phyloP scores from a whole-genome alignment of 2,329 filamentous ascomycete species.

The Aspergillus latus region DNA sequence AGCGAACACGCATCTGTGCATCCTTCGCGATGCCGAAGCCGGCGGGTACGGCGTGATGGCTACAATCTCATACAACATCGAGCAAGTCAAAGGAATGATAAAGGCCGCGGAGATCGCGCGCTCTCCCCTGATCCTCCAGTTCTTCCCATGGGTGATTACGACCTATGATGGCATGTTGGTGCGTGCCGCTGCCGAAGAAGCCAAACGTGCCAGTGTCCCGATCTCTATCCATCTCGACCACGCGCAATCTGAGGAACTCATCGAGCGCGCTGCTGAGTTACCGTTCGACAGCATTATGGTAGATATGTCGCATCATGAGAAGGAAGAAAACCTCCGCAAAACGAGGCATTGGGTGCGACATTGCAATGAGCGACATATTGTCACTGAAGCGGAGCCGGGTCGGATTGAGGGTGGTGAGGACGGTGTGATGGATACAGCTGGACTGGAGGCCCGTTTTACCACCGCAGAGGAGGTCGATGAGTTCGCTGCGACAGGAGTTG shows the following conservation, averaged over 20 bases:
- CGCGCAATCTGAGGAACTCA: conserved; percentile 62
- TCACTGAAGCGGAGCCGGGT: conserved; percentile 69
- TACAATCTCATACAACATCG: conserved; percentile 53
- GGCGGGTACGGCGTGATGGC: conserved; percentile 58
- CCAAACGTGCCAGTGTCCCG: conserved; percentile 58
- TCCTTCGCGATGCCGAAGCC: conserved; percentile 55
- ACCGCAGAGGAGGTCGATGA: conserved; percentile 68
- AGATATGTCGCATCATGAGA: conserved; percentile 72
- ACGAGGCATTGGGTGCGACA: conserved; percentile 63
- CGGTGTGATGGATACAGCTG: conserved; percentile 68
- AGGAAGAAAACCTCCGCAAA: conserved; percentile 65
- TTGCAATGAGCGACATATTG: conserved; percentile 64
- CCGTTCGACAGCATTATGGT: conserved; percentile 72
- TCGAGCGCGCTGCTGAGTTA: conserved; percentile 60
- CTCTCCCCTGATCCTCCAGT: conserved; percentile 66
- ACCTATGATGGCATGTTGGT: conserved; percentile 58
- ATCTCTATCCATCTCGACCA: conserved; percentile 66
- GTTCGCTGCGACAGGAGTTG: conserved; percentile 69
- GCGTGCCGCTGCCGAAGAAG: conserved; percentile 56
- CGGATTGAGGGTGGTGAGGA: conserved; percentile 73
- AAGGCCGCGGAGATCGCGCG: conserved; percentile 64
- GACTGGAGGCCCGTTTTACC: conserved; percentile 63
- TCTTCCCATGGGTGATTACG: conserved; percentile 69
- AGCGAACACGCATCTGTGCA: conserved; percentile 34
- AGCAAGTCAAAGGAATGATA: conserved; percentile 65